A percentile compares a stretch with the other conserved stretches of the same genome.
Evolutionary conservation across 2,329 filamentous ascomycete species (phyloP).

Genomic region (Neofusicoccum sp.): DNA sequence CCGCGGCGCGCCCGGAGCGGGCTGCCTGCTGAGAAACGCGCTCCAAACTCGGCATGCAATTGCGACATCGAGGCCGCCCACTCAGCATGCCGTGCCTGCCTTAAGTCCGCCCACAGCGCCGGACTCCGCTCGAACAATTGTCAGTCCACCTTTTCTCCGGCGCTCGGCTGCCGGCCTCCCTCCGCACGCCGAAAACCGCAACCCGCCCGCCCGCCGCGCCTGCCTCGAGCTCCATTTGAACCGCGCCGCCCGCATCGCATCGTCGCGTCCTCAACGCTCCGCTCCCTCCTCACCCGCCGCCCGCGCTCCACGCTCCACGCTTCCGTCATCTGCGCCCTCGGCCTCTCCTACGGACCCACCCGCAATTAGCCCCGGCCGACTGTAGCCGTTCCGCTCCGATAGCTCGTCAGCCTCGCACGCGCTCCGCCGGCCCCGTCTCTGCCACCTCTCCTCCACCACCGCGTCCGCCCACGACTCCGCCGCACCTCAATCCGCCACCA

Average conservation of each 20-base stretch:
- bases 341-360: conserved; percentile 6
- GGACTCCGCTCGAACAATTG: conserved; percentile 16
- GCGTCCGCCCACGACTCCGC: background rate
- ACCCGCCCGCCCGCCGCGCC: background rate
- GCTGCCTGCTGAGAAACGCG: conserved; percentile 5
- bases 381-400: conserved; percentile 18
- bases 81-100: background rate
- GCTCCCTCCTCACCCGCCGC: background rate
- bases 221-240: conserved; percentile 10
- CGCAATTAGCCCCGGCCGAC: conserved; percentile 1
- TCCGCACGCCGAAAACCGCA: conserved; percentile 2
- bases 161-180: background rate
- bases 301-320: background rate
- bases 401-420: conserved; percentile 3
- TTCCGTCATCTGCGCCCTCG: background rate
- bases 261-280: background rate
- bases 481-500: conserved; percentile 20
- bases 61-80: conserved; percentile 4
- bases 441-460: background rate
- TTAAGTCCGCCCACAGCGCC: conserved; percentile 9
- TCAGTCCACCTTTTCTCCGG: conserved; percentile 10
- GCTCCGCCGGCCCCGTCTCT: background rate
- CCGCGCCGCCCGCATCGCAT: background rate
- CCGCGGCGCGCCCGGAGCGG: background rate
- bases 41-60: background rate